Conservation (phyloP, 176 grass and related monocot species). For the Hordeum marinum region DNA sequence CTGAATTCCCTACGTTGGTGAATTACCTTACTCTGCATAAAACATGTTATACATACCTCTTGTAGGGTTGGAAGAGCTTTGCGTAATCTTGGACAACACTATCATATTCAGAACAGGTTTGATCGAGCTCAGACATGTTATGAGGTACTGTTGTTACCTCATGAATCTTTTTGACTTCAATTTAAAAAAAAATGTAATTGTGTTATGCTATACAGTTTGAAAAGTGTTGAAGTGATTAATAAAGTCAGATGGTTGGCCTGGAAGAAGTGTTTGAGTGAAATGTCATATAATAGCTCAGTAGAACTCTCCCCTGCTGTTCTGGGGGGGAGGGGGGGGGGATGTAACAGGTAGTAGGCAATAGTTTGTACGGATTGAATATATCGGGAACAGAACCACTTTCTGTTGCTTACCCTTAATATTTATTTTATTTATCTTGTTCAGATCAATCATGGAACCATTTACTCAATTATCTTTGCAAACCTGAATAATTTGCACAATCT, state of each 20-base stretch:
- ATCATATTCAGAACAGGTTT: conserved; percentile 62
- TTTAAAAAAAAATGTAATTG: background rate
- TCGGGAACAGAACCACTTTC: background rate
- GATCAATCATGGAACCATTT: background rate
- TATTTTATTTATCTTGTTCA: background rate
- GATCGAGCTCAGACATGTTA: conserved; percentile 71
- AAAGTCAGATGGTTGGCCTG: too few species aligned
- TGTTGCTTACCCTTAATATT: background rate
- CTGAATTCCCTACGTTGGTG: background rate
- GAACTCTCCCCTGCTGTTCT: background rate
- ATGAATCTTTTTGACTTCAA: background rate
- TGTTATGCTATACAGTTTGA: background rate
- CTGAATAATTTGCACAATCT: background rate
- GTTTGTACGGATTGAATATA: conserved; percentile 15
- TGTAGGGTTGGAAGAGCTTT: conserved; percentile 70
- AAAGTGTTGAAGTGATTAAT: too few species aligned
- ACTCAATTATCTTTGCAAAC: background rate
- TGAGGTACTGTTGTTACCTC: conserved; percentile 50
- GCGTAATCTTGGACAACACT: conserved; percentile 73
- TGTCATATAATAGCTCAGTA: background rate
- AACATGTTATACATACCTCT: conserved; percentile 20
- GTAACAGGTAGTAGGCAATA: background rate
- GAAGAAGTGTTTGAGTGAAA: background rate
- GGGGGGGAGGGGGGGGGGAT: background rate
- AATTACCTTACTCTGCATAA: background rate